Percentiles rank a stretch among this genome's conserved stretches.
Evolutionary conservation across 2,329 filamentous ascomycete species (phyloP).

Genomic region (Pyrenophora seminiperda): DNA sequence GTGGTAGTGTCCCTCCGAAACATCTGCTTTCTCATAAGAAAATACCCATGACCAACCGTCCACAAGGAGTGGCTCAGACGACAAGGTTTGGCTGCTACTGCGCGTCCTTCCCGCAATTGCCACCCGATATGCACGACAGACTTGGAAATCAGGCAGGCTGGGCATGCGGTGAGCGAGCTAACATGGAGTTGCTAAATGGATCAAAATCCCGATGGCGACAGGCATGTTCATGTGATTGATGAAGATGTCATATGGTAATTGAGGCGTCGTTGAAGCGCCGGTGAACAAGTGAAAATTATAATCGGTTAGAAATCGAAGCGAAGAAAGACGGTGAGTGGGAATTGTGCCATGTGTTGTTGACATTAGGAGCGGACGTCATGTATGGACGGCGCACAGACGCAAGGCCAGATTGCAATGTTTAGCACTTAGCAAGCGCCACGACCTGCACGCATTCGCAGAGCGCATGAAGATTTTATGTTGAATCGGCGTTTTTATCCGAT

Average conservation of each 20-base stretch:
- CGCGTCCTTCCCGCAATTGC: not conserved
- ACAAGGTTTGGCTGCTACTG: slow-evolving; percentile 1
- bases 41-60: not conserved
- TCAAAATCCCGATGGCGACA: not conserved
- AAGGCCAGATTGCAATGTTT: not conserved
- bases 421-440: not conserved
- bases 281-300: not conserved
- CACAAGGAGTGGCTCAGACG: slow-evolving; percentile 3
- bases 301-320: slow-evolving; percentile 5
- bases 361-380: slow-evolving; percentile 5
- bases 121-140: slow-evolving; percentile 4
- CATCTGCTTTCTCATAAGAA: not conserved
- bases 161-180: slow-evolving; percentile 1
- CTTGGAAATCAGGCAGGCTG: not conserved
- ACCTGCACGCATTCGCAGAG: not conserved
- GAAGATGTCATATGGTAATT: not conserved
- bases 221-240: not conserved
- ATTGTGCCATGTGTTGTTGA: slow-evolving; percentile 4
- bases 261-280: not conserved
- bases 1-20: not conserved
- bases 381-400: slow-evolving; percentile 4
- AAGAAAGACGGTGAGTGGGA: slow-evolving; percentile 13
- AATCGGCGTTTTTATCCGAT: not conserved
- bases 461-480: not conserved
- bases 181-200: not conserved